A percentile compares a stretch with the other conserved stretches of the same genome.
Evolutionary conservation across 331 rosid genomes (phyloP).

Genomic region (Quercus tomentella): DNA sequence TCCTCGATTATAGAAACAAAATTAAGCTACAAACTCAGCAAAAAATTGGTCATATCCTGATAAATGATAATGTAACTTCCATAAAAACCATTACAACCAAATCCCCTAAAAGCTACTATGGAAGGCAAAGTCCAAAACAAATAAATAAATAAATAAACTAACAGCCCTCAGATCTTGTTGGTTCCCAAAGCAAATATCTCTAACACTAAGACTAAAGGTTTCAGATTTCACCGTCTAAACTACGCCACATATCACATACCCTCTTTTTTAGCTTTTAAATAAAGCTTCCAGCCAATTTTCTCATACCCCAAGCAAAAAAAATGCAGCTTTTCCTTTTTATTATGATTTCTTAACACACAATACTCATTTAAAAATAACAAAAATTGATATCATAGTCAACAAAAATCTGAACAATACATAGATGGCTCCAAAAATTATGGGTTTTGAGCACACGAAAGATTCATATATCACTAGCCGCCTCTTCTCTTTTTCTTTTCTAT

Average conservation of each 20-base stretch:
- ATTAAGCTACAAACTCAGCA: neutral
- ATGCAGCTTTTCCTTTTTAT: neutral
- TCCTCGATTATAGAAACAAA: neutral
- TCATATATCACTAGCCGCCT: neutral
- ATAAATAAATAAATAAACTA: neutral
- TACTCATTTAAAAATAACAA: neutral
- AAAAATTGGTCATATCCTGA: neutral
- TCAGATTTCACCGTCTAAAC: conserved; percentile 13
- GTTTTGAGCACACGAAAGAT: neutral
- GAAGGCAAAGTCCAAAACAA: neutral
- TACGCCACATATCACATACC: conserved; percentile 10
- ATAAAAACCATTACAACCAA: neutral
- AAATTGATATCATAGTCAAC: neutral
- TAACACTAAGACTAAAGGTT: neutral
- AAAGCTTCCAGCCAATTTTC: neutral
- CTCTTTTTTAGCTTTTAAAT: conserved; percentile 8
- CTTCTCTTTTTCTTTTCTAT: neutral
- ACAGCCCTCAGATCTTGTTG: neutral
- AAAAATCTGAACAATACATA: neutral
- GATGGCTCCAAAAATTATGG: neutral
- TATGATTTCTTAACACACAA: neutral
- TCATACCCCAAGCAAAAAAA: neutral
- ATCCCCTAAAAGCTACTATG: too few relatives aligned
- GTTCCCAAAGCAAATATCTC: neutral
- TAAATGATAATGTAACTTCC: neutral